Conservation (phyloP, 768 basidiomycete species). For the Pleurotus tuoliensis region DNA sequence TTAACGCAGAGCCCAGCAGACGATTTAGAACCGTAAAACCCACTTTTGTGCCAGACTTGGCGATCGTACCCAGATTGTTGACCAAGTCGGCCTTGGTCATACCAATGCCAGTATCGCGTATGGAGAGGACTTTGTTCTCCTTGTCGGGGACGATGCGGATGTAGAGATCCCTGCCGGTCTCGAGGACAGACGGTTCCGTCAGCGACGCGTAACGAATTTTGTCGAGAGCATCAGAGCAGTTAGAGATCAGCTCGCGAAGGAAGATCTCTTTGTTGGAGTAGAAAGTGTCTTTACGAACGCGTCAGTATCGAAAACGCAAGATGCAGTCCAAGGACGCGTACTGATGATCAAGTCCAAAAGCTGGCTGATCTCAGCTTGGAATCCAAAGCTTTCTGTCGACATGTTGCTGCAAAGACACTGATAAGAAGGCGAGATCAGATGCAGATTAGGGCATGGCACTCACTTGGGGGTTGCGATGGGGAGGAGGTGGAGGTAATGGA, state of each 20-base stretch:
- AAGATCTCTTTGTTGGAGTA: constrained; percentile 99
- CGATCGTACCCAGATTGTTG: constrained; percentile 97
- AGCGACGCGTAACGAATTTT: constrained; percentile 97
- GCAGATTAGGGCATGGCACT: constrained; percentile 4
- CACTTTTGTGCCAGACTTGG: constrained; percentile 92
- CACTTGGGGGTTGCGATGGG: constrained; percentile 16
- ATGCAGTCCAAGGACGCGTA: constrained; percentile 32
- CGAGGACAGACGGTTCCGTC: constrained; percentile 89
- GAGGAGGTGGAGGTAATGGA: constrained; percentile 19
- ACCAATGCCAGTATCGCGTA: constrained; percentile 96
- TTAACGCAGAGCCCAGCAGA: constrained; percentile 3
- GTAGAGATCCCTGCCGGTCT: constrained; percentile 86
- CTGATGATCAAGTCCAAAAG: constrained; percentile 98
- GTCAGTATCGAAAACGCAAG: constrained; percentile 3
- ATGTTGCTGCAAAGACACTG: constrained; percentile 31
- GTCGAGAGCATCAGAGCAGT: constrained; percentile 96
- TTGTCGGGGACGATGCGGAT: constrained; percentile 95
- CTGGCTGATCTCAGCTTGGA: constrained; percentile 99
- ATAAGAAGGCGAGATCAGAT: constrained; percentile 5
- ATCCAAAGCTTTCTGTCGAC: constrained; percentile 87
- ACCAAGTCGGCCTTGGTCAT: constrained; percentile 99
- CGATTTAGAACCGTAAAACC: constrained; percentile 14
- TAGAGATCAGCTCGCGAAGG: constrained; percentile 97
- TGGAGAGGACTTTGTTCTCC: constrained; percentile 86
- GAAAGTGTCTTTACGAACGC: constrained; percentile 77